A percentile compares a stretch with the other conserved stretches of the same genome.
These are phyloP conservation scores for Cyclocybe cylindracea DNA, from an alignment of 768 basidiomycete genomes.

Conservation along the genomic window DNA sequence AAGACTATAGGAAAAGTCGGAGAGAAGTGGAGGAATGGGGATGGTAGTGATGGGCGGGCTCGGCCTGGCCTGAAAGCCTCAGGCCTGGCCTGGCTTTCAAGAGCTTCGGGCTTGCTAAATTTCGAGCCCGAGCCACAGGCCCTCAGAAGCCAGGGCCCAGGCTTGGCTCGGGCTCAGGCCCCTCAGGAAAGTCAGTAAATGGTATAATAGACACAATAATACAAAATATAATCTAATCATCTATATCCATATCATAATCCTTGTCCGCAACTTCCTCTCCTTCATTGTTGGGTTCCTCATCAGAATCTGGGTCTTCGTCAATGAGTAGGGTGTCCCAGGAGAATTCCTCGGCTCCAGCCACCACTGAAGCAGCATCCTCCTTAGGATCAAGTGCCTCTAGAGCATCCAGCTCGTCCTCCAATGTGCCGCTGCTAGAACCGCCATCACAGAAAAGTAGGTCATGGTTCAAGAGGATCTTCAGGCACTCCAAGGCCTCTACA, in stretches of 20 bases:
- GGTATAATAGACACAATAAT: constrained; percentile 10
- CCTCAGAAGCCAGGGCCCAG: constrained; percentile 1
- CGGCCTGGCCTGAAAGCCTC: constrained; percentile 19
- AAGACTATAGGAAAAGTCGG: no score
- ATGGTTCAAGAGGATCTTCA: constrained; percentile 23
- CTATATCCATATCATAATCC: background rate
- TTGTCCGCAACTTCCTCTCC: no score
- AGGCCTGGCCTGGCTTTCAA: constrained; percentile 23
- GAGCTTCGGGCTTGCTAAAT: constrained; percentile 20
- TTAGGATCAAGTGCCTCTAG: background rate
- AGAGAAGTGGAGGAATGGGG: no score
- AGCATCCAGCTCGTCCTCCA: constrained; percentile 3
- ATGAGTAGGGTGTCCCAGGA: no score
- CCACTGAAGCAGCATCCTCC: no score
- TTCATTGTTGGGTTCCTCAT: no score
- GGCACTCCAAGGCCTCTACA: constrained; percentile 32
- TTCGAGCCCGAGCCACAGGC: constrained; percentile 15
- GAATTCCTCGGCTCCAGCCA: no score
- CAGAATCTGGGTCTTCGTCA: no score
- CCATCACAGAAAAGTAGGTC: constrained; percentile 28
- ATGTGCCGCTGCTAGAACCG: background rate
- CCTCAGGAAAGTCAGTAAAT: constrained; percentile 8
- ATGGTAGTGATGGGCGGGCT: constrained; percentile 27
- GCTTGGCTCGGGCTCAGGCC: constrained; percentile 5
- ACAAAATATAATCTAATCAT: constrained; percentile 4